Percentiles rank a stretch among this genome's conserved stretches.
Conservation (phyloP, 768 basidiomycete genomes). For the Boletus tylopilopsis region DNA sequence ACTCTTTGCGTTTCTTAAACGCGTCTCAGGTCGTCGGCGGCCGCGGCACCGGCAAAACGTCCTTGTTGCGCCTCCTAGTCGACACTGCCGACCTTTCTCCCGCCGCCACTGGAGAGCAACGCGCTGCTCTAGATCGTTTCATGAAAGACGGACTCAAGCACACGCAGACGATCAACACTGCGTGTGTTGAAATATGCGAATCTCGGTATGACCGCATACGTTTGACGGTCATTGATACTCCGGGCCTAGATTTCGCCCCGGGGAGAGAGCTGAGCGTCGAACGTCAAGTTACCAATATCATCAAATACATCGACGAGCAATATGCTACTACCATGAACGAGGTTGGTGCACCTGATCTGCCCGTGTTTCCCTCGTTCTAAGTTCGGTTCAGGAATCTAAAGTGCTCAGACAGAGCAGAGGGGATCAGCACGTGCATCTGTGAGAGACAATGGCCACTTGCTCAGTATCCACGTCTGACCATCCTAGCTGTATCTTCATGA, state of each 20-base stretch:
- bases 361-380: neutral
- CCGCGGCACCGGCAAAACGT: constrained; percentile 82
- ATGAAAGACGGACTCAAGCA: constrained; percentile 55
- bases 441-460: constrained; percentile 28
- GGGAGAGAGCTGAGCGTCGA: constrained; percentile 77
- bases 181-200: constrained; percentile 79
- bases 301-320: constrained; percentile 77
- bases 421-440: constrained; percentile 89
- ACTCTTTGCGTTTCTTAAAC: neutral
- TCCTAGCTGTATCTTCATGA: constrained; percentile 76
- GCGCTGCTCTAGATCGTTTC: constrained; percentile 59
- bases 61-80: constrained; percentile 71
- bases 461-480: constrained; percentile 12
- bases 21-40: constrained; percentile 66
- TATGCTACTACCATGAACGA: constrained; percentile 87
- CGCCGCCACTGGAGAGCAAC: constrained; percentile 71
- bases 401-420: constrained; percentile 83
- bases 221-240: constrained; percentile 82
- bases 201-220: constrained; percentile 75
- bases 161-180: constrained; percentile 62
- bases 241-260: constrained; percentile 72
- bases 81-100: constrained; percentile 85
- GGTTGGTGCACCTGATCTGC: constrained; percentile 35
- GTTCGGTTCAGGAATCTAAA: constrained; percentile 67
- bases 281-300: constrained; percentile 66